A percentile compares a stretch with the other conserved stretches of the same genome.
Evolutionary conservation across 805 yeast species (phyloP).

Genomic region (Candida parachauliodes): DNA sequence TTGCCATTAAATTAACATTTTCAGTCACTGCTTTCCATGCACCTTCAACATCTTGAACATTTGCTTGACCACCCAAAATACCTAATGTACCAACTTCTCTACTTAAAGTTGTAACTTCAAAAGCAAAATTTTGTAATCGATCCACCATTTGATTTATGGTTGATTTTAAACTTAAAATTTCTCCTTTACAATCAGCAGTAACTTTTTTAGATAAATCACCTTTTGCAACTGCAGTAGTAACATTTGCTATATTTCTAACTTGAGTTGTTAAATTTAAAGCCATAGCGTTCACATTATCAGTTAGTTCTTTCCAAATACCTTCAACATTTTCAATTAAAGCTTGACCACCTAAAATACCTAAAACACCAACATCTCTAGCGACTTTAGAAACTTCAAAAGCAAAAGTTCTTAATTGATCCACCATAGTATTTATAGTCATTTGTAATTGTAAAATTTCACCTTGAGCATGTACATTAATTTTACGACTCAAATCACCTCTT

Average conservation of each 20-base stretch:
- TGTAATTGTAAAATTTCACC: constrained; percentile 85
- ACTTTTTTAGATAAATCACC: constrained; percentile 81
- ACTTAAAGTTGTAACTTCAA: constrained; percentile 44
- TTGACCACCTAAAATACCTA: constrained; percentile 86
- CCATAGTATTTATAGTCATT: constrained; percentile 86
- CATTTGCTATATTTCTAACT: constrained; percentile 83
- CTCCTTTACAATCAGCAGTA: constrained; percentile 81
- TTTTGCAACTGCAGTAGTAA: constrained; percentile 82
- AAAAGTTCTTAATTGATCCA: constrained; percentile 76
- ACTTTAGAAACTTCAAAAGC: constrained; percentile 85
- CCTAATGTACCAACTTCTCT: constrained; percentile 48
- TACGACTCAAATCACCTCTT: constrained; percentile 75
- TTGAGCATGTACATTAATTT: constrained; percentile 86
- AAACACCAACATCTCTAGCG: constrained; percentile 86
- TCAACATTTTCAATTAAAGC: constrained; percentile 75
- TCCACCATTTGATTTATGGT: constrained; percentile 52
- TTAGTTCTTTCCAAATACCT: constrained; percentile 84
- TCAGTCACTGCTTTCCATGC: constrained; percentile 50
- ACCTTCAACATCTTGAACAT: constrained; percentile 49
- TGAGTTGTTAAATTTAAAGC: constrained; percentile 84
- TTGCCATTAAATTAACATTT: constrained; percentile 46
- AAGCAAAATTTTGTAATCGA: constrained; percentile 45
- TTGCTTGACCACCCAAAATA: constrained; percentile 48
- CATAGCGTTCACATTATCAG: constrained; percentile 89
- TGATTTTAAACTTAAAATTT: constrained; percentile 42